Percentiles rank a stretch among this genome's conserved stretches.
phyloP scores from a whole-genome alignment of 2,329 filamentous ascomycete species.

The Penicillium sp. region DNA sequence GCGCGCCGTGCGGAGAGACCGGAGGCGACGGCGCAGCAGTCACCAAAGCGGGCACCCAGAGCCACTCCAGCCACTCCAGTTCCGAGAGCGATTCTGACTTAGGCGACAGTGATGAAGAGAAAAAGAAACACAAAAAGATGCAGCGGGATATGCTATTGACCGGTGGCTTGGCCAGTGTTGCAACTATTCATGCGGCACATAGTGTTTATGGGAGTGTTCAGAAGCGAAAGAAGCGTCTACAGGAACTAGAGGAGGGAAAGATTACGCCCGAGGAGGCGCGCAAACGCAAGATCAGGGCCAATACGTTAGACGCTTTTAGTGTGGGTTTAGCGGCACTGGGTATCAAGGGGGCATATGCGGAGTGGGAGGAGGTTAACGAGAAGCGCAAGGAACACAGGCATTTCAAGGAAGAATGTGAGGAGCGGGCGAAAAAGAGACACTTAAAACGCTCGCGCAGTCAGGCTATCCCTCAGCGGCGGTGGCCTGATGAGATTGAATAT shows the following conservation, averaged over 20 bases:
- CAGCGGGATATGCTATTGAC: constrained; percentile 66
- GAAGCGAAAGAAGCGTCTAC: constrained; percentile 60
- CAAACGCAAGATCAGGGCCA: constrained; percentile 63
- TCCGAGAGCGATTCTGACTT: constrained; percentile 51
- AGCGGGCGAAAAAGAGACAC: constrained; percentile 50
- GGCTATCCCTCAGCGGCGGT: constrained; percentile 11
- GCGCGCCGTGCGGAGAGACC: constrained; percentile 16
- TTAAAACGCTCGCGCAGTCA: constrained; percentile 34
- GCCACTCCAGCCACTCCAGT: constrained; percentile 12
- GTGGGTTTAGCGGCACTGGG: constrained; percentile 66
- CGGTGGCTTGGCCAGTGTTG: constrained; percentile 65
- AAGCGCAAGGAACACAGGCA: constrained; percentile 58
- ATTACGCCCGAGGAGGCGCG: constrained; percentile 63
- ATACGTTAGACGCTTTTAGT: constrained; percentile 64
- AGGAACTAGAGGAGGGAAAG: constrained; percentile 61
- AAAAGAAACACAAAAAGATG: constrained; percentile 62
- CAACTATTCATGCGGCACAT: constrained; percentile 68
- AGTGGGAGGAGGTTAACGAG: constrained; percentile 68
- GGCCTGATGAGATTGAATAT: constrained; percentile 35
- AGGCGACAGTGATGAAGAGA: constrained; percentile 62
- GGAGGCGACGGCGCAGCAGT: constrained; percentile 11
- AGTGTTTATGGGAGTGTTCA: constrained; percentile 64
- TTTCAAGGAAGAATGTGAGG: constrained; percentile 50
- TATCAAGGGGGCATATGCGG: constrained; percentile 64
- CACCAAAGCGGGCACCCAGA: constrained; percentile 4